Percentiles rank a stretch among this genome's conserved stretches.
Conservation (phyloP, 192 early-diverging fungal species). For the Entophlyctis helioformis region DNA sequence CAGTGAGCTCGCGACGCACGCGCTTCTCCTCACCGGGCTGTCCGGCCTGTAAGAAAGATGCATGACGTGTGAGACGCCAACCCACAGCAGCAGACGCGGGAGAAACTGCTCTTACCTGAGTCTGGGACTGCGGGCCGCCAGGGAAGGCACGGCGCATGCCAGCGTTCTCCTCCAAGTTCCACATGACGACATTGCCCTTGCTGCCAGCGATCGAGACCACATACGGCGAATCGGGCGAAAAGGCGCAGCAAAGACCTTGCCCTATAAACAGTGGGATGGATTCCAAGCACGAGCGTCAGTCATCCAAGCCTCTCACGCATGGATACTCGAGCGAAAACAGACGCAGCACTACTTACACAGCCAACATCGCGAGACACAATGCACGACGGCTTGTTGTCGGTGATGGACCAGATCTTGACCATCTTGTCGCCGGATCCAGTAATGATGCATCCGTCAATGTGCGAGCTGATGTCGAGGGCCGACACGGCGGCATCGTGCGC, state of each 20-base stretch:
- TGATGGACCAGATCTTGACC: slow-evolving; percentile 90
- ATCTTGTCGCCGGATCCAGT: slow-evolving; percentile 84
- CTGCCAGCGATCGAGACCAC: slow-evolving; percentile 79
- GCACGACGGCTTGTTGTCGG: slow-evolving; percentile 63
- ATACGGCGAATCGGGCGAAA: slow-evolving; percentile 90
- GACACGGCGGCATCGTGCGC: slow-evolving; percentile 88
- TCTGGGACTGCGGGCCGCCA: no score
- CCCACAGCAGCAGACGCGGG: no score
- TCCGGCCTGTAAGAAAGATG: no score
- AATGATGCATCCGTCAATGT: slow-evolving; percentile 69
- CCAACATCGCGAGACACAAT: slow-evolving; percentile 78
- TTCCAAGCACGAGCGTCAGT: slow-evolving; percentile 2
- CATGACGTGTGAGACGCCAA: no score
- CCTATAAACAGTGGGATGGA: slow-evolving; percentile 11
- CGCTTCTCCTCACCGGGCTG: no score
- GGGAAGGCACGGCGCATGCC: slow-evolving; percentile 59
- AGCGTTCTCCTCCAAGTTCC: slow-evolving; percentile 87
- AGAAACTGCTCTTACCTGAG: no score
- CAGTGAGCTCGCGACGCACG: no score
- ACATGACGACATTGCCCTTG: slow-evolving; percentile 78
- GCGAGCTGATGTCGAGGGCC: slow-evolving; percentile 73
- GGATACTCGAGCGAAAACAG: no score
- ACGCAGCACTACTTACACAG: slow-evolving; percentile 30
- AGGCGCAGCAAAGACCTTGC: slow-evolving; percentile 75
- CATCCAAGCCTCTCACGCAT: no score